These are phyloP conservation scores for Priceomyces melissophilus DNA, from an alignment of 805 yeast species.

Conservation along the genomic window DNA sequence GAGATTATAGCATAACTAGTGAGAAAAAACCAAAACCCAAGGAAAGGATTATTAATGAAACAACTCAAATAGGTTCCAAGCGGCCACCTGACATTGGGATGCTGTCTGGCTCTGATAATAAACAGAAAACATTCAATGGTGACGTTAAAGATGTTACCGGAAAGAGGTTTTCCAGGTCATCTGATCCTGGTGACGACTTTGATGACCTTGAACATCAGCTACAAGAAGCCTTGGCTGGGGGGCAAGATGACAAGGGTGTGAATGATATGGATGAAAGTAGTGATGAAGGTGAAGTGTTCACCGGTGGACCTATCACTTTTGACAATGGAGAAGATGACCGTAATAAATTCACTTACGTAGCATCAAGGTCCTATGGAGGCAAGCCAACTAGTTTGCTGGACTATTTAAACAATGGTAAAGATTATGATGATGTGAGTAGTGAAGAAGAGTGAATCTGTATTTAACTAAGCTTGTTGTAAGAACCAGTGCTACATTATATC, in stretches of 20 bases:
- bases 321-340: conserved; percentile 4
- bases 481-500: too few relatives aligned
- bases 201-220: conserved; percentile 42
- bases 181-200: conserved; percentile 29
- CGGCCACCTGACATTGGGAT: conserved; percentile 1
- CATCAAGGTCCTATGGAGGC: not conserved
- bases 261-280: conserved; percentile 24
- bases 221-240: conserved; percentile 37
- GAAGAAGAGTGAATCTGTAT: conserved; percentile 1
- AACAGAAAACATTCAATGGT: not conserved
- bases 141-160: not conserved
- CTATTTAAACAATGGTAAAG: conserved; percentile 1
- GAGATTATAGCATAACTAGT: not conserved
- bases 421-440: conserved; percentile 1
- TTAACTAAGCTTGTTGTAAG: too few relatives aligned
- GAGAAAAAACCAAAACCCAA: conserved; percentile 5
- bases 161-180: not conserved
- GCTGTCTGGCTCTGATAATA: not conserved
- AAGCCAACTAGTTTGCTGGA: conserved; percentile 1
- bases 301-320: conserved; percentile 9
- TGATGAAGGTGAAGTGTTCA: conserved; percentile 23
- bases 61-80: conserved; percentile 2
- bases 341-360: not conserved
- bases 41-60: not conserved
- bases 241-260: conserved; percentile 7